Percentiles rank a stretch among this genome's conserved stretches.
Evolutionary conservation across 768 basidiomycete species (phyloP).

Genomic region (Amanita rimosa): DNA sequence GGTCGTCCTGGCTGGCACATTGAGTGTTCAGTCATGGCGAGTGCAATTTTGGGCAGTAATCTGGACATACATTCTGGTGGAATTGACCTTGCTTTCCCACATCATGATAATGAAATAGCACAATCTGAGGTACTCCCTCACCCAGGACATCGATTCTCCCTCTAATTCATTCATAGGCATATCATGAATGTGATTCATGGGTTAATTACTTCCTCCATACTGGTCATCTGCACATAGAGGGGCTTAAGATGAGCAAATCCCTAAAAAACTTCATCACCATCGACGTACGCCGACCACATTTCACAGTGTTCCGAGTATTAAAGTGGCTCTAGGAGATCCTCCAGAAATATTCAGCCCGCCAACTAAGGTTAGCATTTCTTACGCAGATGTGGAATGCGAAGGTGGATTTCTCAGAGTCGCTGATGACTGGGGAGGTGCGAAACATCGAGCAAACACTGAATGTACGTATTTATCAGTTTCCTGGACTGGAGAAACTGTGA

Average conservation of each 20-base stretch:
- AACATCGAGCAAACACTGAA: constrained; percentile 78
- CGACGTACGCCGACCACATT: constrained; percentile 37
- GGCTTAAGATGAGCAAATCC: constrained; percentile 98
- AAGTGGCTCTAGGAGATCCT: constrained; percentile 61
- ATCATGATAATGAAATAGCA: constrained; percentile 98
- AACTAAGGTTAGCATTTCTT: constrained; percentile 86
- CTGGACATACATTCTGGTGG: constrained; percentile 99
- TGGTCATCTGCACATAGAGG: constrained; percentile 96
- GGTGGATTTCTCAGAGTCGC: constrained; percentile 86
- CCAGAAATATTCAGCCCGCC: constrained; percentile 70
- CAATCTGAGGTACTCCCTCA: constrained; percentile 69
- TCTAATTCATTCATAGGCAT: constrained; percentile 47
- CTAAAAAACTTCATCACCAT: constrained; percentile 99
- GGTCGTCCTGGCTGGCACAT: constrained; percentile 99
- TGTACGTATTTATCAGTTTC: constrained; percentile 32
- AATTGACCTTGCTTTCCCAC: constrained; percentile 95
- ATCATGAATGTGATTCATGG: constrained; percentile 86
- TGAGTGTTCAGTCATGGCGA: constrained; percentile 98
- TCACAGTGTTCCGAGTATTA: neutral
- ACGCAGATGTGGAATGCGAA: constrained; percentile 87
- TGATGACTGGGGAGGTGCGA: constrained; percentile 84
- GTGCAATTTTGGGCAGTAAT: constrained; percentile 74
- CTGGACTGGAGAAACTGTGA: neutral
- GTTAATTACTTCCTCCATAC: constrained; percentile 99
- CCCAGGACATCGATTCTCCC: neutral